Evolutionary conservation across 1,284 basidiomycete species (phyloP), one percentile per base, ranked within the genome.

Genomic region (Cronartium quercuum): DNA sequence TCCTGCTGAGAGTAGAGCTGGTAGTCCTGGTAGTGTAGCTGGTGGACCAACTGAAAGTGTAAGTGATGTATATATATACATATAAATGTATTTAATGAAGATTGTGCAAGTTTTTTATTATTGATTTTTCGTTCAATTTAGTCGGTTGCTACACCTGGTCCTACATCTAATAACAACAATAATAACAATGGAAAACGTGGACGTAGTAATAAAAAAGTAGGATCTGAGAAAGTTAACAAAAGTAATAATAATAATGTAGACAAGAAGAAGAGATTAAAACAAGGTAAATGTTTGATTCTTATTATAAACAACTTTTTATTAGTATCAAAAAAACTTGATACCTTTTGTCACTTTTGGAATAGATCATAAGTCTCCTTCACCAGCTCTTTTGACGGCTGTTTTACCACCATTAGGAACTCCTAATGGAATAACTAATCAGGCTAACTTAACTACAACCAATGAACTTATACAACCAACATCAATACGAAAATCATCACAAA

Each of bases 11-110:
- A 73, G 70, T 66, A 62, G 63, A 40, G 70, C 62, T 24, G 70
- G 70, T 24, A 73, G 62, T 66, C 70, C 70, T 34, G 70, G 70
- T 65, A 73, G 70, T 66, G 55, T 66, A 24, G 68, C 62, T 55
- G 61, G 68, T 21, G 61, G 60, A 55, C n/a, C 42, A 3, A 71
- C 58, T 35, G 68, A 71, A 44, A 71, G 41, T 64, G 68, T 71
- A 9, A 71, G 68, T 64, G 6, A 51, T 51, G 47, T 51, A 6
- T 55, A 55, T 13, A 55, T 55, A 55, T n/a, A n/a, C n/a, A n/a
- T n/a, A n/a, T n/a, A n/a, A n/a, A n/a, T n/a, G n/a, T n/a, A n/a
- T n/a, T n/a, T n/a, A n/a, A n/a, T n/a, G n/a, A n/a, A n/a, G n/a
- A n/a, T n/a, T n/a, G n/a, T n/a, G n/a, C n/a, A n/a, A n/a, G n/a